phyloP scores from a whole-genome alignment of 2,329 filamentous ascomycete species.

The Akanthomyces dipterigenus region DNA sequence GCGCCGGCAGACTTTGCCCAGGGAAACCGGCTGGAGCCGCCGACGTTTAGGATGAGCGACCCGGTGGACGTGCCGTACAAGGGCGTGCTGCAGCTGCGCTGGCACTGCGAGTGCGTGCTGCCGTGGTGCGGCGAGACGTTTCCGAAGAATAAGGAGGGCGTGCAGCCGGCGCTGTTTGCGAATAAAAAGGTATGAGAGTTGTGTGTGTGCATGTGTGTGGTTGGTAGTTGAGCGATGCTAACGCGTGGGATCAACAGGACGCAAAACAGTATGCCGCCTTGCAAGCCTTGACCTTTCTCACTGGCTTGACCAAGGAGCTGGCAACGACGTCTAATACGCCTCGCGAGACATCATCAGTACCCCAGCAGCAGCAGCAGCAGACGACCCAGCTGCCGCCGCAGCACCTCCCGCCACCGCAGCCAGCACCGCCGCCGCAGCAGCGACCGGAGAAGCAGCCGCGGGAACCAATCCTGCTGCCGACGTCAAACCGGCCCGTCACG shows the following conservation, averaged over 20 bases:
- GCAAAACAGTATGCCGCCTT: slow-evolving; percentile 49
- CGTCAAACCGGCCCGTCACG: background rate
- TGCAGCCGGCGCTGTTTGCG: slow-evolving; percentile 30
- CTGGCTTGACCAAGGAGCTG: background rate
- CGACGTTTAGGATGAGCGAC: slow-evolving; percentile 15
- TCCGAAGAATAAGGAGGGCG: slow-evolving; percentile 15
- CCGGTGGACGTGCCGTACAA: slow-evolving; percentile 18
- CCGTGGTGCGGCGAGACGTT: slow-evolving; percentile 18
- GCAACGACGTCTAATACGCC: background rate
- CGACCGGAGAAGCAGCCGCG: background rate
- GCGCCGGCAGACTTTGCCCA: slow-evolving; percentile 17
- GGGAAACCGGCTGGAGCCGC: background rate
- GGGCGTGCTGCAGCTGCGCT: slow-evolving; percentile 17
- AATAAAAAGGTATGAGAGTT: slow-evolving; percentile 35
- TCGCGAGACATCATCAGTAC: background rate
- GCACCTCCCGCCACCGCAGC: background rate
- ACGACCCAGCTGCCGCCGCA: background rate
- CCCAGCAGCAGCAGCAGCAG: background rate
- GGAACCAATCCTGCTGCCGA: background rate
- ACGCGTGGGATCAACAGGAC: slow-evolving; percentile 20
- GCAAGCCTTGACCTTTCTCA: slow-evolving; percentile 38
- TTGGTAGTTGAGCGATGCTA: background rate
- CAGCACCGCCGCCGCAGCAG: background rate
- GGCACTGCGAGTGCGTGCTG: slow-evolving; percentile 22
- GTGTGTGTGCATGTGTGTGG: background rate